These are phyloP conservation scores for Chalciporus sp. DNA, from an alignment of 1,284 basidiomycete species.

Conservation along the genomic window DNA sequence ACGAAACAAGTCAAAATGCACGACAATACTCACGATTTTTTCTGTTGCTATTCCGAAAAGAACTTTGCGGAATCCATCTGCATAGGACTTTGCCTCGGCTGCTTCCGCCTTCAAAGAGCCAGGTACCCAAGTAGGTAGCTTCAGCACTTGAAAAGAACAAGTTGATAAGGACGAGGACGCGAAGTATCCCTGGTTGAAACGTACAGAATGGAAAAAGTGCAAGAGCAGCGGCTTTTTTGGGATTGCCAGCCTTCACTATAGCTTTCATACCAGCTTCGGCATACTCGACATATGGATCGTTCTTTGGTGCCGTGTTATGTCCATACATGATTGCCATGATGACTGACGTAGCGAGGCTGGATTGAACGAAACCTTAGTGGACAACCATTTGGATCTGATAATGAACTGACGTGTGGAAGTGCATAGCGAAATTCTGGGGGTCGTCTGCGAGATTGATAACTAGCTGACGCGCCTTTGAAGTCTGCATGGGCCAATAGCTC, in stretches of 20 bases:
- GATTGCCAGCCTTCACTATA: conserved; percentile 20
- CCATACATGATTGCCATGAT: conserved; percentile 33
- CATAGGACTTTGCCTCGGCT: conserved; percentile 15
- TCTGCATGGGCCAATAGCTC: conserved; percentile 27
- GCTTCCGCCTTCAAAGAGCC: conserved; percentile 30
- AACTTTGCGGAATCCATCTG: conserved; percentile 20
- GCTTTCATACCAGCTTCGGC: conserved; percentile 24
- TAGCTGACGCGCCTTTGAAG: conserved; percentile 23
- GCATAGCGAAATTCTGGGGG: conserved; percentile 18
- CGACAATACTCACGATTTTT: conserved; percentile 20
- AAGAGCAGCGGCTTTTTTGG: conserved; percentile 29
- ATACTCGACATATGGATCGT: conserved; percentile 29
- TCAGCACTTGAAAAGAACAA: conserved; percentile 20
- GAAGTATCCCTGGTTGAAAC: conserved; percentile 3
- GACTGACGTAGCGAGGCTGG: conserved; percentile 30
- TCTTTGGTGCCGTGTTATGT: conserved; percentile 20
- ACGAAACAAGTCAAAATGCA: not conserved
- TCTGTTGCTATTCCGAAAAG: conserved; percentile 29
- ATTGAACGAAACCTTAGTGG: not conserved
- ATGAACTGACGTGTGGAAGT: conserved; percentile 26
- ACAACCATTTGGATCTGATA: not conserved
- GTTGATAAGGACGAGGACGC: not conserved
- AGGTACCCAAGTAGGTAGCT: conserved; percentile 28
- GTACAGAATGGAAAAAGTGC: conserved; percentile 28
- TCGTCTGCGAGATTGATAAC: conserved; percentile 25